Evolutionary conservation across 768 basidiomycete species (phyloP), one percentile per base, ranked within the genome.

Genomic region (Lentinula sp.): DNA sequence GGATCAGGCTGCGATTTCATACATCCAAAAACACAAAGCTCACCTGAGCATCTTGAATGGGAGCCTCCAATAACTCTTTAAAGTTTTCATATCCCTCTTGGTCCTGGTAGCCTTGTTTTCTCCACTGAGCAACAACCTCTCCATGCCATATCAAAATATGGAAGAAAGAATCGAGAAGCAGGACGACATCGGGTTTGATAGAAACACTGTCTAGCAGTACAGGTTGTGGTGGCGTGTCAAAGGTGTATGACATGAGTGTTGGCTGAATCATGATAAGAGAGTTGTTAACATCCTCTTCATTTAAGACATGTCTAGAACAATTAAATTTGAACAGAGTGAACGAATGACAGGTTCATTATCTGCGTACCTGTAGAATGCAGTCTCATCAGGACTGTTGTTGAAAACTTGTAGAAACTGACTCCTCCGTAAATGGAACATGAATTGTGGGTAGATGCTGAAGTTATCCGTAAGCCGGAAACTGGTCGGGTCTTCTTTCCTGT

Each of bases 121-220:
- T 85, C 97, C 97, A 99, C 72, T 95, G 90, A 0, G 97, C 95
- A 52, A 99, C 83, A 20, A 93, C 92, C 73, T 96, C 93, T 20
- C 97, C 97, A 71, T 99, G 97, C 89, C 97, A 98, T 73, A 99
- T 98, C 68, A 98, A 88, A 66, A 98, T 97, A 71, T 99, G 96
- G 93, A 99, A 98, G 84, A 96, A 99, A 2, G 96, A 98, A 70
- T 99, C 97, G 58, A 99, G 88, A 9, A 99, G 84, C 35, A 99
- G 86, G 69, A 99, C 88, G 63, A 95, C 93, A 68, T 98, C 97
- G 48, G 91, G 91, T 73, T 96, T 95, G 77, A 98, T 98, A 53
- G 96, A 98, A 49, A 99, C 88, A 57, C 93, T 95, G 77, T 99
- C 97, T 36, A 99, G 86, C 18, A 99, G 80, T 36, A 98, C 96